phyloP scores from a whole-genome alignment of 768 basidiomycete species.

The Boletus eberwhitei region DNA sequence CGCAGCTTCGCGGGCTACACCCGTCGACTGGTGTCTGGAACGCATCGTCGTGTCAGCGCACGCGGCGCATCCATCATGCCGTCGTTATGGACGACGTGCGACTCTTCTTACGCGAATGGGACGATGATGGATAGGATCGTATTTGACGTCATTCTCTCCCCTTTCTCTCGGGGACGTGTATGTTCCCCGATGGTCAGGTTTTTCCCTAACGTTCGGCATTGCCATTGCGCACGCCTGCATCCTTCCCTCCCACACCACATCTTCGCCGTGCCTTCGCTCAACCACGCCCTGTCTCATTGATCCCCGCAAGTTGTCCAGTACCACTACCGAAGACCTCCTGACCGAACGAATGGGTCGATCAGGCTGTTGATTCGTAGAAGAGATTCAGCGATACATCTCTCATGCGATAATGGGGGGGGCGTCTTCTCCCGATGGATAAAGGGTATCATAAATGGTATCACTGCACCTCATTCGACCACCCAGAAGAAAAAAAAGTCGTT shows the following conservation, averaged over 20 bases:
- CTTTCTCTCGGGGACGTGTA: background rate
- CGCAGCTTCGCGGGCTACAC: too few relatives aligned
- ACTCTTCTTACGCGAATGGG: background rate
- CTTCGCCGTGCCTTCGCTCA: background rate
- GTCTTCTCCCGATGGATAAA: background rate
- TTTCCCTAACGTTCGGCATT: background rate
- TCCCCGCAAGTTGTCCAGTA: background rate
- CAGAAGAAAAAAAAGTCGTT: background rate
- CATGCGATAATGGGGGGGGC: background rate
- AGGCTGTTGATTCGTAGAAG: background rate
- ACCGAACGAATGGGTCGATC: background rate
- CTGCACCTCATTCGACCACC: too few relatives aligned
- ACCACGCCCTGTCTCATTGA: background rate
- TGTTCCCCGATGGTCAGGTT: background rate
- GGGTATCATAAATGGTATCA: too few relatives aligned
- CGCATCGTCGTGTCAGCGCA: too few relatives aligned
- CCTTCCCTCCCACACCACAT: background rate
- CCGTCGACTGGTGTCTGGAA: too few relatives aligned
- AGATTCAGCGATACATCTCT: background rate
- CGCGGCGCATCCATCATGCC: too few relatives aligned
- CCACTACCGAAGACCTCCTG: too few relatives aligned
- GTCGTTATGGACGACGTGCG: too few relatives aligned
- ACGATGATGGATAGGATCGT: background rate
- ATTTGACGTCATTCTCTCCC: background rate
- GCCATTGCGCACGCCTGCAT: background rate